Base-by-base conservation (phyloP, 129 eudicot genomes). In the Flaveria brownii region DNA sequence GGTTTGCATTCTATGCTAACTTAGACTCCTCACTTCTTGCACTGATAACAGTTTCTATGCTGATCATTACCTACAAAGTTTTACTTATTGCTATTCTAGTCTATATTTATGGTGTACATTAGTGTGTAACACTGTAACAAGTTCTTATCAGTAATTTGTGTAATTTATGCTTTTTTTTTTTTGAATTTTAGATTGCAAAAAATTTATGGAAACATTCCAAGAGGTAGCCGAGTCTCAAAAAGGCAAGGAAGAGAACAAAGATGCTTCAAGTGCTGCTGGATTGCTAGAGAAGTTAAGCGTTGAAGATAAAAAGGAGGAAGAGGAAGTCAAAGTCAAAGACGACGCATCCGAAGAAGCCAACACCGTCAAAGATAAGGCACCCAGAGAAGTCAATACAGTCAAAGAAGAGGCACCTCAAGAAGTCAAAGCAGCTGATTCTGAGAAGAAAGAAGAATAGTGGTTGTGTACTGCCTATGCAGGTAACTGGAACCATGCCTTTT, bases 1-100 rank as follows among this genome's bases (percentile, higher is more conserved):
- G 89, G 96, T 87, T 89, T 90, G 87, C 96, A 85, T 88, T 91
- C 97, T 93, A 93, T 87, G 87, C 60, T 57, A 78, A 88, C 90
- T 77, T 93, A 93, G 97, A 88, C 84, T 90, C 87, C 87, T 86
- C 56, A 26, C 65, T 71, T 86, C 82, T 76, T 87, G 89, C 90
- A 74, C 25, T 91, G 97, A 91, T 88, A 88, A 81, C 43, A 88
- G 62, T 25, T 71, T 82, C 41, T 71, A 43, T 43, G 82, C 96
- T 89, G 93, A 87, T 89, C 93, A 82, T 78, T 64, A 82, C 82
- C 25, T 60, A 39, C n/a, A 61, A 61, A 61, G 67, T 25, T 26
- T 26, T 10, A n/a, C 5, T 0, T 25, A 12, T 11, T 61, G 3
- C 10, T 5, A 7, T 36, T 61, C 23, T 61, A 28, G 12, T 23